Evolutionary conservation across 2,329 filamentous ascomycete species (phyloP), one percentile per base, ranked within the genome.

Genomic region (Penicillium corylophilum): DNA sequence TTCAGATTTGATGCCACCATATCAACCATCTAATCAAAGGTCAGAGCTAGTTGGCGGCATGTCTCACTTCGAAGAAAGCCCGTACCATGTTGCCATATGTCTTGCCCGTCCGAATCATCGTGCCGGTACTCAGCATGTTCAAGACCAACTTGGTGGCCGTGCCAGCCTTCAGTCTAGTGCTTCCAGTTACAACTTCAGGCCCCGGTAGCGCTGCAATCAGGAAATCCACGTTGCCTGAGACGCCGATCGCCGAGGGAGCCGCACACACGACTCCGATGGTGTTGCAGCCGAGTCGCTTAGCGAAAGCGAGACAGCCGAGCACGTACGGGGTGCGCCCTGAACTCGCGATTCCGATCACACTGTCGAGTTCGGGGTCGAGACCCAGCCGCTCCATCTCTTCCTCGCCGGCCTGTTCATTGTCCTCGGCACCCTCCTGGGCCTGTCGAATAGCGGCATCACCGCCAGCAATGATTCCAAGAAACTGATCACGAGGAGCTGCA

Each of bases 161-260:
- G 15, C 75, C 75, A 1, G 75, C 74, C 55, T 77, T 77, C 51
- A 77, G 64, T 26, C 75, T 63, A 1, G 75, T 78, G 55, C 75
- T 78, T 2, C 75, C 75, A n/a, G 74, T 74, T 3, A 77, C 66
- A 4, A 74, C 70, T 57, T 77, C 75, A 1, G 74, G 68, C 0
- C 75, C 75, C 1, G 73, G 72, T 2, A 77, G 61, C n/a, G 69
- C 63, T 16, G 62, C 63, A 44, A 77, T 74, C 46, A 75, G 57
- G 33, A 59, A 61, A 24, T 71, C 64, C 2, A 67, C 63, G 35
- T 58, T 54, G 0, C 63, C 66, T 2, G 64, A 61, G 2, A 43
- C 44, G 20, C 56, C 56, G 54, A 71, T 68, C 0, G 62, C 64
- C 5, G 72, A 74, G 1, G 69, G 70, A 7, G 60, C 48, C n/a